phyloP scores from a whole-genome alignment of 2,329 filamentous ascomycete species.

The Thielaviopsis euricoi region DNA sequence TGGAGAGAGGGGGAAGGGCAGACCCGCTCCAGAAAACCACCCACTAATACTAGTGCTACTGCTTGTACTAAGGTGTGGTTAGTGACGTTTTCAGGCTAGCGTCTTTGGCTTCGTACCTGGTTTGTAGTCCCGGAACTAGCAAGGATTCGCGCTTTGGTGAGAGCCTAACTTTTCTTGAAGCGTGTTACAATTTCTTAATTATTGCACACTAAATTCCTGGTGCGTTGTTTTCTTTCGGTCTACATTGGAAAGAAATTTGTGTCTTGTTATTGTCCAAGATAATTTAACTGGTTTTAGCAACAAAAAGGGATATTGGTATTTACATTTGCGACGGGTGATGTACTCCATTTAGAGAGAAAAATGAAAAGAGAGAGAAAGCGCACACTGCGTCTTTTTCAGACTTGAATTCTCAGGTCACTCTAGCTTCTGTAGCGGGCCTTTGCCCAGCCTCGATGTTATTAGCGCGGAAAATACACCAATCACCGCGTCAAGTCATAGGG shows the following conservation, averaged over 20 bases:
- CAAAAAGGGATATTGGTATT: no score
- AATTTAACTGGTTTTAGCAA: not conserved
- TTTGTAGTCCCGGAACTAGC: not conserved
- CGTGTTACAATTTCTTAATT: not conserved
- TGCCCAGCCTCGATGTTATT: not conserved
- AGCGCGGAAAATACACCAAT: not conserved
- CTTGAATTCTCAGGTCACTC: not conserved
- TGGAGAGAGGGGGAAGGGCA: no score
- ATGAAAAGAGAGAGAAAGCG: not conserved
- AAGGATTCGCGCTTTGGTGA: not conserved
- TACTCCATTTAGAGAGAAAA: no score
- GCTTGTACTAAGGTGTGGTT: not conserved
- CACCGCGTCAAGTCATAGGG: no score
- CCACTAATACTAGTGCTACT: no score
- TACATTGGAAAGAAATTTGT: no score
- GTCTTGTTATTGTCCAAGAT: not conserved
- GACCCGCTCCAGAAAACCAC: no score
- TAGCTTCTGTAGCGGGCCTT: not conserved
- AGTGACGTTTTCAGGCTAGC: not conserved
- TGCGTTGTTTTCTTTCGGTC: no score
- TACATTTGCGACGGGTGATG: no score
- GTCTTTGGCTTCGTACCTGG: not conserved
- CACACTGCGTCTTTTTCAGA: not conserved
- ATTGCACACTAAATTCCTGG: not conserved
- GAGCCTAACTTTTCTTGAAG: not conserved